Percentiles rank a stretch among this genome's conserved stretches.
phyloP scores from a whole-genome alignment of 495 filamentous ascomycete genomes.

The Rostrohypoxylon terebratum region DNA sequence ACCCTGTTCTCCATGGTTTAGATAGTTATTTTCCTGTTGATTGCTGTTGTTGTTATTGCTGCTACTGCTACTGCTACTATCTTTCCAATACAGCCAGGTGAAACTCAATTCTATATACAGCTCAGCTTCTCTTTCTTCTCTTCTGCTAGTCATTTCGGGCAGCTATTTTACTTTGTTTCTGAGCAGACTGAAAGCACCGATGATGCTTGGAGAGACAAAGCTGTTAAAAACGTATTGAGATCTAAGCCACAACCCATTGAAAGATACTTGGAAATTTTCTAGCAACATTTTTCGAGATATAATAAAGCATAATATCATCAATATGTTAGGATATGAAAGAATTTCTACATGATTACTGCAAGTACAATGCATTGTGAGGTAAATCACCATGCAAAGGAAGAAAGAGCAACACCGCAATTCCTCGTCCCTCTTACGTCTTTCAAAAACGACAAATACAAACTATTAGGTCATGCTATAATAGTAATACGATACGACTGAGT shows the following conservation, averaged over 20 bases:
- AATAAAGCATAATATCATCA: not conserved
- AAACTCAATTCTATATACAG: conserved; percentile 34
- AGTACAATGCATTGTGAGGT: not conserved
- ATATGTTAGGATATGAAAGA: not conserved
- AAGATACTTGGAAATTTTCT: not conserved
- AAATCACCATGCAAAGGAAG: not conserved
- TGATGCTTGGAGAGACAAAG: not conserved
- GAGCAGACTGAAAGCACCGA: not conserved
- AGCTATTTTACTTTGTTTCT: conserved; percentile 2
- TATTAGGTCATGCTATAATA: not conserved
- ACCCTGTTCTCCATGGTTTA: conserved; percentile 1
- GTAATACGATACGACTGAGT: not conserved
- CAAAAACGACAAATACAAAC: not conserved
- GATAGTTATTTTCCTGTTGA: not conserved
- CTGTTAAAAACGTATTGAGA: not conserved
- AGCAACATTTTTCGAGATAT: not conserved
- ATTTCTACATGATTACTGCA: not conserved
- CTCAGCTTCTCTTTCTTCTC: conserved; percentile 12
- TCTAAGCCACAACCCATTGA: not conserved
- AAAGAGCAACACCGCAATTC: not conserved
- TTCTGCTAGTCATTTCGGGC: not conserved
- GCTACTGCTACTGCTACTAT: not conserved
- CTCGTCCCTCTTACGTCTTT: not conserved
- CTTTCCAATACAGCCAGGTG: not conserved
- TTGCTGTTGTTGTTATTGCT: not conserved